Conservation (phyloP, 768 basidiomycete species). For the Crassisporium funariophilum region DNA sequence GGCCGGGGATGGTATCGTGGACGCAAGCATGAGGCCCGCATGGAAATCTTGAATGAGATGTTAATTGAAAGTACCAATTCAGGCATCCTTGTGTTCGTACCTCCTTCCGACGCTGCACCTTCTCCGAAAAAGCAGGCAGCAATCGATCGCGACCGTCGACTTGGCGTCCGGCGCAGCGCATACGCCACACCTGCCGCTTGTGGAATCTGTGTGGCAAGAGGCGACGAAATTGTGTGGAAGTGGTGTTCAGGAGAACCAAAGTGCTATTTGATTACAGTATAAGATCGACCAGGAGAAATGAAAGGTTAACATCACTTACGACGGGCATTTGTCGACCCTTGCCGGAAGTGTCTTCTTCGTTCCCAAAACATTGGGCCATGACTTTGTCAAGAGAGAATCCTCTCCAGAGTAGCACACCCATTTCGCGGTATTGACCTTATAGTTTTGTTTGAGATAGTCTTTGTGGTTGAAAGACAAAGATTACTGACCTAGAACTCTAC, state of each 20-base stretch:
- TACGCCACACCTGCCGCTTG: slow-evolving; percentile 94
- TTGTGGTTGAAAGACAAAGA: background rate
- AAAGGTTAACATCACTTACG: slow-evolving; percentile 44
- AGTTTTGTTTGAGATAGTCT: slow-evolving; percentile 3
- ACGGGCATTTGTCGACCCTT: slow-evolving; percentile 96
- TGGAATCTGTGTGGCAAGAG: slow-evolving; percentile 92
- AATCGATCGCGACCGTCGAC: slow-evolving; percentile 66
- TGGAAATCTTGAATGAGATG: slow-evolving; percentile 71
- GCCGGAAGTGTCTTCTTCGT: slow-evolving; percentile 72
- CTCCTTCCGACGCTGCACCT: slow-evolving; percentile 91
- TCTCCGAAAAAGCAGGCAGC: slow-evolving; percentile 93
- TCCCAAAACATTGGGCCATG: slow-evolving; percentile 94
- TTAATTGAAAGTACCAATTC: slow-evolving; percentile 1
- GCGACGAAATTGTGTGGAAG: slow-evolving; percentile 93
- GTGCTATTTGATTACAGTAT: slow-evolving; percentile 50
- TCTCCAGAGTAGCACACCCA: slow-evolving; percentile 89
- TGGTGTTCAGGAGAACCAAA: slow-evolving; percentile 84
- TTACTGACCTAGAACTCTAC: slow-evolving; percentile 70
- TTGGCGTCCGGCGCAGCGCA: slow-evolving; percentile 79
- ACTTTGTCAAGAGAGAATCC: slow-evolving; percentile 77
- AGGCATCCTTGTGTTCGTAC: slow-evolving; percentile 28
- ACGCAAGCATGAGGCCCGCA: slow-evolving; percentile 82
- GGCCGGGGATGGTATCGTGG: slow-evolving; percentile 73
- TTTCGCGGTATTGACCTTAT: slow-evolving; percentile 88
- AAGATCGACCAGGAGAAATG: no score